Evolutionary conservation across 495 filamentous ascomycete species (phyloP).

Genomic region (Podospora australis): DNA sequence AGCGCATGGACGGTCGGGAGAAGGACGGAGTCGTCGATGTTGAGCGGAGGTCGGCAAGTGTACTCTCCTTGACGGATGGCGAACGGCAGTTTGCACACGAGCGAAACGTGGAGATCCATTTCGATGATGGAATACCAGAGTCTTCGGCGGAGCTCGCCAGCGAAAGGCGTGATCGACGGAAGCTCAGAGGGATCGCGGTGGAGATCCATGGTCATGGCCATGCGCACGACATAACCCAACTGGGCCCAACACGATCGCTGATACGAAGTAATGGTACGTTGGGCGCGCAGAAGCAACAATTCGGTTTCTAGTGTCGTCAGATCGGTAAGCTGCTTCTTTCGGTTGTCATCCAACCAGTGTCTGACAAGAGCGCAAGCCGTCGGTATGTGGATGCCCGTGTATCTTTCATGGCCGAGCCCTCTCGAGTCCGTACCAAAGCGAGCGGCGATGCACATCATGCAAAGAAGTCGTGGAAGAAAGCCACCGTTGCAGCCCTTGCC

Average conservation of each 20-base stretch:
- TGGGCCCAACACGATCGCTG: slow-evolving; percentile 33
- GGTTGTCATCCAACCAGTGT: slow-evolving; percentile 31
- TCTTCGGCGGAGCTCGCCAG: slow-evolving; percentile 28
- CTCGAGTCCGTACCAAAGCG: slow-evolving; percentile 24
- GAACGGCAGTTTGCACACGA: slow-evolving; percentile 32
- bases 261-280: slow-evolving; percentile 28
- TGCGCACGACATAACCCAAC: slow-evolving; percentile 32
- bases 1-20: slow-evolving; percentile 23
- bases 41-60: slow-evolving; percentile 29
- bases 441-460: slow-evolving; percentile 30
- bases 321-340: slow-evolving; percentile 32
- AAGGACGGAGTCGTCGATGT: slow-evolving; percentile 27
- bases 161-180: slow-evolving; percentile 26
- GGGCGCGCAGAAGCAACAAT: slow-evolving; percentile 31
- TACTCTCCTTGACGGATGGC: slow-evolving; percentile 32
- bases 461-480: slow-evolving; percentile 41
- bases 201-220: slow-evolving; percentile 39
- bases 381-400: slow-evolving; percentile 32
- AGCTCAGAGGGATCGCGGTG: slow-evolving; percentile 37
- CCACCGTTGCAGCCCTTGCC: slow-evolving; percentile 20
- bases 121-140: slow-evolving; percentile 36
- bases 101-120: slow-evolving; percentile 32
- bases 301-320: slow-evolving; percentile 32
- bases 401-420: slow-evolving; percentile 22
- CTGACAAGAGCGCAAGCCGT: slow-evolving; percentile 35